A percentile compares a stretch with the other conserved stretches of the same genome.
Evolutionary conservation across 2,329 filamentous ascomycete species (phyloP).

Genomic region (Fusarium sp.): DNA sequence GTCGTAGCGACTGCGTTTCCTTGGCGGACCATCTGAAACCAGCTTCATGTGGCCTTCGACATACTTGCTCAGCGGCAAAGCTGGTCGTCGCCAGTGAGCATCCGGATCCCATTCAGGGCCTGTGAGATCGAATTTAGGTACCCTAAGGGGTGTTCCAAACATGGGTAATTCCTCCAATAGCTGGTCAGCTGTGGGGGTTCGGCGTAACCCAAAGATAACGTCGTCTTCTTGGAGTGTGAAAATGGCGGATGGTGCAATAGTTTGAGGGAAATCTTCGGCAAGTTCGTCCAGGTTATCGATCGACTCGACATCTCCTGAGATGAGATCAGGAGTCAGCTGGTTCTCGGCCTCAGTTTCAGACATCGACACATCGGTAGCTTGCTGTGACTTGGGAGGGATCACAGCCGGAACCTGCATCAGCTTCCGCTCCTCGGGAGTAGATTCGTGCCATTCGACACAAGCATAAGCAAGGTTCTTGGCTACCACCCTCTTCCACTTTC

Average conservation of each 20-base stretch:
- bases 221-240: conserved; percentile 86
- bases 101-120: conserved; percentile 71
- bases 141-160: conserved; percentile 71
- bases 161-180: conserved; percentile 83
- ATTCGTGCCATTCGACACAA: conserved; percentile 83
- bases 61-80: conserved; percentile 86
- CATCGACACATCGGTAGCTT: conserved; percentile 45
- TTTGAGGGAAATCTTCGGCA: conserved; percentile 54
- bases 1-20: conserved; percentile 83
- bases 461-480: conserved; percentile 82
- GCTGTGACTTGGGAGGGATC: conserved; percentile 55
- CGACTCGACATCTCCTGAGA: conserved; percentile 69
- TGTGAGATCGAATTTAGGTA: conserved; percentile 65
- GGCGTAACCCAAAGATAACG: conserved; percentile 79
- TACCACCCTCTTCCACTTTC: conserved; percentile 89
- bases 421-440: conserved; percentile 69
- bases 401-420: conserved; percentile 72
- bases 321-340: conserved; percentile 72
- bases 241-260: conserved; percentile 76
- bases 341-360: conserved; percentile 51
- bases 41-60: conserved; percentile 82
- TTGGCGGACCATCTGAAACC: conserved; percentile 68
- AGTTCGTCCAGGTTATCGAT: conserved; percentile 55
- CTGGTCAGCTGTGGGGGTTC: conserved; percentile 77
- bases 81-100: conserved; percentile 76